phyloP scores from a whole-genome alignment of 805 yeast species.

The Wickerhamomyces strasburgensis region DNA sequence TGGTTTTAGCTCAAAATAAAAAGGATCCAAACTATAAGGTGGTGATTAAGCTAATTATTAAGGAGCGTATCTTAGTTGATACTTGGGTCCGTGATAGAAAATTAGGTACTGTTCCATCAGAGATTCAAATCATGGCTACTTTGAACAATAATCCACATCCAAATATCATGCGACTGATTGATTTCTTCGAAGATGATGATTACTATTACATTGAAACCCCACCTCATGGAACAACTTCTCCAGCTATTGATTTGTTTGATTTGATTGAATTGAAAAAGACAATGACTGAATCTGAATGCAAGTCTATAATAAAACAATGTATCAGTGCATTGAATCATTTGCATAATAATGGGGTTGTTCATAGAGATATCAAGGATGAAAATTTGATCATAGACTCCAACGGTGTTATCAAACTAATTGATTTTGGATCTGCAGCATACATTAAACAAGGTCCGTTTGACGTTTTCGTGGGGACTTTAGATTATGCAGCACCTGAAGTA shows the following conservation, averaged over 20 bases:
- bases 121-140: constrained; percentile 88
- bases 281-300: constrained; percentile 76
- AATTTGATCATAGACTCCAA: constrained; percentile 82
- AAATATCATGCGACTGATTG: constrained; percentile 77
- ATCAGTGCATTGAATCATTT: constrained; percentile 75
- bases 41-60: constrained; percentile 84
- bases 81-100: constrained; percentile 94
- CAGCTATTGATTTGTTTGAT: constrained; percentile 91
- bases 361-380: constrained; percentile 93
- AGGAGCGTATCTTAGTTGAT: constrained; percentile 89
- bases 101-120: constrained; percentile 93
- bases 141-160: constrained; percentile 76
- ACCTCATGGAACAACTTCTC: constrained; percentile 75
- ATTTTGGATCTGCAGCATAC: constrained; percentile 94
- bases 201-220: constrained; percentile 90
- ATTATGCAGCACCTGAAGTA: constrained; percentile 97
- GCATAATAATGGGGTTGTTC: constrained; percentile 83
- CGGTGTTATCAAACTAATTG: constrained; percentile 80
- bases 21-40: constrained; percentile 59
- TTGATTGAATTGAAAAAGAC: constrained; percentile 79
- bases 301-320: constrained; percentile 72
- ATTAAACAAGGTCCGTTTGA: constrained; percentile 90
- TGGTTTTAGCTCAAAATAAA: constrained; percentile 68
- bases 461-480: constrained; percentile 95
- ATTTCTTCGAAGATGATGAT: constrained; percentile 87